phyloP scores from a whole-genome alignment of 2,329 filamentous ascomycete genomes.

The Microcera coccophila region DNA sequence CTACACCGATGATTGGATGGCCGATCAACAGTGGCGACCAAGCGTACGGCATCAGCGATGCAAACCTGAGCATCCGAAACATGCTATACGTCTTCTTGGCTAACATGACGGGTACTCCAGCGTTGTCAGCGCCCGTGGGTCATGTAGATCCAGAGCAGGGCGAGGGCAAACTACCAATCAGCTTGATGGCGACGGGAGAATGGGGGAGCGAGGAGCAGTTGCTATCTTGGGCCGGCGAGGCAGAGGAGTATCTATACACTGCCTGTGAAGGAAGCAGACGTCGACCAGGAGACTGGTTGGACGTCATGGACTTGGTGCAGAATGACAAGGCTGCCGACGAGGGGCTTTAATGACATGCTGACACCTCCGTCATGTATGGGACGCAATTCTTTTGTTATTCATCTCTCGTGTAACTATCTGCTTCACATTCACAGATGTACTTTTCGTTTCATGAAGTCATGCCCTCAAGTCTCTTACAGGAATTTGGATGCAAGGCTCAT shows the following conservation, averaged over 20 bases:
- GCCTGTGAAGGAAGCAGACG: constrained; percentile 46
- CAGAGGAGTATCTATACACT: constrained; percentile 53
- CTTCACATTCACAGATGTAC: neutral
- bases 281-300: constrained; percentile 54
- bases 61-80: constrained; percentile 65
- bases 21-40: constrained; percentile 55
- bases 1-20: constrained; percentile 73
- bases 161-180: constrained; percentile 56
- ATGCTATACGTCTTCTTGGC: constrained; percentile 87
- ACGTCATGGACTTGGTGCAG: constrained; percentile 44
- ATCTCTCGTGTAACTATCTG: constrained; percentile 1
- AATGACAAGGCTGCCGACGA: constrained; percentile 8
- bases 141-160: constrained; percentile 59
- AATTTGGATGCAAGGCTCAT: constrained; percentile 48
- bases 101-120: constrained; percentile 76
- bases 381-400: too few species aligned
- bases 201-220: constrained; percentile 65
- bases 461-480: constrained; percentile 23
- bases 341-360: too few species aligned
- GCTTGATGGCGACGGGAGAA: constrained; percentile 61
- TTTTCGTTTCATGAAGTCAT: neutral
- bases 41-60: constrained; percentile 70
- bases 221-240: constrained; percentile 56
- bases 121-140: constrained; percentile 70
- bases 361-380: constrained; percentile 4